phyloP scores from a whole-genome alignment of 1,139 yeast genomes.

The Candida mesenterica region DNA sequence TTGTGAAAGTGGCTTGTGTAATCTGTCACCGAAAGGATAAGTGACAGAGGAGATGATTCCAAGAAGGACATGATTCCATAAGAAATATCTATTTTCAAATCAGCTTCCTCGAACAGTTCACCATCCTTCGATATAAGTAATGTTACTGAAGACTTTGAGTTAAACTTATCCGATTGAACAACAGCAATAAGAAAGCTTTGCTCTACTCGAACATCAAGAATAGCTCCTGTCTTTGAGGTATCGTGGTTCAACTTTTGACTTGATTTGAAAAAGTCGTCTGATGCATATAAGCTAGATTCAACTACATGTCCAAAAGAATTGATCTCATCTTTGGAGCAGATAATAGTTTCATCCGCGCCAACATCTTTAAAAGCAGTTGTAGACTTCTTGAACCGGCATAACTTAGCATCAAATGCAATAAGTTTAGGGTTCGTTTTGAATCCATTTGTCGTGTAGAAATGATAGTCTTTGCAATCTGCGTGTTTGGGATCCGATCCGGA shows the following conservation, averaged over 20 bases:
- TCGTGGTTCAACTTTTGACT: slow-evolving; percentile 20
- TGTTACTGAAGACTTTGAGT: slow-evolving; percentile 37
- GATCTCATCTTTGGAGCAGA: slow-evolving; percentile 46
- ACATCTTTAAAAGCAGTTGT: slow-evolving; percentile 32
- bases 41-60: slow-evolving; percentile 55
- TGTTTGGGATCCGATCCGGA: slow-evolving; percentile 6
- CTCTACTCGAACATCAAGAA: slow-evolving; percentile 48
- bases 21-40: slow-evolving; percentile 52
- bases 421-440: slow-evolving; percentile 42
- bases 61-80: slow-evolving; percentile 51
- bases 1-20: slow-evolving; percentile 18
- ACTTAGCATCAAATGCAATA: slow-evolving; percentile 30
- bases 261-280: slow-evolving; percentile 57
- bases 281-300: slow-evolving; percentile 39
- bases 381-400: slow-evolving; percentile 55
- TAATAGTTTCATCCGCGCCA: slow-evolving; percentile 43
- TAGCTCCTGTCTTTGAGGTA: slow-evolving; percentile 33
- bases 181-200: slow-evolving; percentile 54
- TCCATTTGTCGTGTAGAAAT: slow-evolving; percentile 54
- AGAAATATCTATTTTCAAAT: slow-evolving; percentile 45
- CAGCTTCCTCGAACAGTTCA: slow-evolving; percentile 47
- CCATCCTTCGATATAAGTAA: slow-evolving; percentile 64
- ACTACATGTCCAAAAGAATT: slow-evolving; percentile 47
- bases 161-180: slow-evolving; percentile 49
- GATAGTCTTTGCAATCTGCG: slow-evolving; percentile 37